A percentile compares a stretch with the other conserved stretches of the same genome.
Evolutionary conservation across 1,284 basidiomycete species (phyloP).

Genomic region (Bondarzewia mesenterica): DNA sequence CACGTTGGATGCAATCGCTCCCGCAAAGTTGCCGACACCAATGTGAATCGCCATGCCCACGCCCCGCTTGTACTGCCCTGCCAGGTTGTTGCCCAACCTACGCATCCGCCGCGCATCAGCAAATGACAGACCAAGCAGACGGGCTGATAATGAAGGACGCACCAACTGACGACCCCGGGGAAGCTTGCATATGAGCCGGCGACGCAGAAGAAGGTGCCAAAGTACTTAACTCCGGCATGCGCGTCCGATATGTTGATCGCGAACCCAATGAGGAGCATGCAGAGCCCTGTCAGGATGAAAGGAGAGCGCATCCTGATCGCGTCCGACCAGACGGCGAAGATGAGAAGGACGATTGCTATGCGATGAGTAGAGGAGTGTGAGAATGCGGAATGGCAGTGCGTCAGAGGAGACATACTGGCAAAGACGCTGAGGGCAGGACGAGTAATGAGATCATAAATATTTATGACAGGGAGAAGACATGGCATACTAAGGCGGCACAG

Average conservation of each 20-base stretch:
- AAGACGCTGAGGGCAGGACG: no score
- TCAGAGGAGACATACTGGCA: conserved; percentile 37
- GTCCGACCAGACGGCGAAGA: conserved; percentile 55
- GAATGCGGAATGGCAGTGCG: not conserved
- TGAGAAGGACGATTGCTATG: conserved; percentile 42
- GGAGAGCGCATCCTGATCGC: conserved; percentile 45
- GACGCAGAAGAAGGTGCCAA: conserved; percentile 59
- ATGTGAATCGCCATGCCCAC: conserved; percentile 58
- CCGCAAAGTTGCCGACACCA: conserved; percentile 50
- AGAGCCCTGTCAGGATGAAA: conserved; percentile 49
- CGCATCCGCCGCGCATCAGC: no score
- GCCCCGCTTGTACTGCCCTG: conserved; percentile 60
- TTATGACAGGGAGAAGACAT: no score
- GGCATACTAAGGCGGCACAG: conserved; percentile 70
- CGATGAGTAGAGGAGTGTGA: not conserved
- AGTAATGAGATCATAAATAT: no score
- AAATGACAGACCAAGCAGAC: no score
- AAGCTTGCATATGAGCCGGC: conserved; percentile 52
- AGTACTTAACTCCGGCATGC: conserved; percentile 49
- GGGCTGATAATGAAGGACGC: conserved; percentile 8
- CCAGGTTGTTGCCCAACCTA: conserved; percentile 53
- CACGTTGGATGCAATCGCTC: conserved; percentile 50
- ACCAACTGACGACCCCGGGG: conserved; percentile 64
- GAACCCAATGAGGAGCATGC: conserved; percentile 51
- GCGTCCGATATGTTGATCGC: conserved; percentile 54